phyloP scores from a whole-genome alignment of 768 basidiomycete species.

The Psilocybe cyanescens region DNA sequence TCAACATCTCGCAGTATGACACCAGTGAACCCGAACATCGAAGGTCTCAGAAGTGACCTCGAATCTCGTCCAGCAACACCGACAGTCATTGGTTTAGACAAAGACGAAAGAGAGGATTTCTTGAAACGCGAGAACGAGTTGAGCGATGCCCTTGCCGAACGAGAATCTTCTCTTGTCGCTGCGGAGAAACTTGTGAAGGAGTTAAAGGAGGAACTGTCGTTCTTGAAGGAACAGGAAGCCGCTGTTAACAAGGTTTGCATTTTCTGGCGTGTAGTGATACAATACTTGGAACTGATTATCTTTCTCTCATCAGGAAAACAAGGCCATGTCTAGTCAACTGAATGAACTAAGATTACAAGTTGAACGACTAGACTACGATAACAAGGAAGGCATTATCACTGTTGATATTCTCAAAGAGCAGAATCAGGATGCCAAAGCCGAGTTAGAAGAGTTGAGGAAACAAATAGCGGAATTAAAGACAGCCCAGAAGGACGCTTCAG shows the following conservation, averaged over 20 bases:
- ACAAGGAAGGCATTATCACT: slow-evolving; percentile 92
- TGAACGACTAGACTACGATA: slow-evolving; percentile 92
- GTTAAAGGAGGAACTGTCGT: slow-evolving; percentile 84
- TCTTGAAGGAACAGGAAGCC: slow-evolving; percentile 91
- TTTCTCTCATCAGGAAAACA: slow-evolving; percentile 76
- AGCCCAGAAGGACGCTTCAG: slow-evolving; percentile 81
- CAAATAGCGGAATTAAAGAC: slow-evolving; percentile 78
- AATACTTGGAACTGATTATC: slow-evolving; percentile 4
- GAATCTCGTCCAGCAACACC: slow-evolving; percentile 93
- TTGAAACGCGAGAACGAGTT: slow-evolving; percentile 95
- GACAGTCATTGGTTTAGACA: slow-evolving; percentile 84
- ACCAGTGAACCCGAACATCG: slow-evolving; percentile 72
- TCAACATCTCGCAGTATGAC: slow-evolving; percentile 64
- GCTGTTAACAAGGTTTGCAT: slow-evolving; percentile 68
- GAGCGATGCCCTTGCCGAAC: slow-evolving; percentile 90
- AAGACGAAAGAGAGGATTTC: slow-evolving; percentile 98
- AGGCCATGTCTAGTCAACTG: slow-evolving; percentile 89
- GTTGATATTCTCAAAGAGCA: slow-evolving; percentile 96
- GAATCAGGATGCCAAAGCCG: slow-evolving; percentile 82
- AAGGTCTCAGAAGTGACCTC: slow-evolving; percentile 71
- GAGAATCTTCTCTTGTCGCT: slow-evolving; percentile 77
- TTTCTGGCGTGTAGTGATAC: not conserved
- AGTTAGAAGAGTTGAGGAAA: slow-evolving; percentile 89
- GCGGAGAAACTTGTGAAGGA: slow-evolving; percentile 90
- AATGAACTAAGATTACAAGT: slow-evolving; percentile 92